Evolutionary conservation across 805 yeast genomes (phyloP).

Genomic region (Saccharomycopsis amapae): DNA sequence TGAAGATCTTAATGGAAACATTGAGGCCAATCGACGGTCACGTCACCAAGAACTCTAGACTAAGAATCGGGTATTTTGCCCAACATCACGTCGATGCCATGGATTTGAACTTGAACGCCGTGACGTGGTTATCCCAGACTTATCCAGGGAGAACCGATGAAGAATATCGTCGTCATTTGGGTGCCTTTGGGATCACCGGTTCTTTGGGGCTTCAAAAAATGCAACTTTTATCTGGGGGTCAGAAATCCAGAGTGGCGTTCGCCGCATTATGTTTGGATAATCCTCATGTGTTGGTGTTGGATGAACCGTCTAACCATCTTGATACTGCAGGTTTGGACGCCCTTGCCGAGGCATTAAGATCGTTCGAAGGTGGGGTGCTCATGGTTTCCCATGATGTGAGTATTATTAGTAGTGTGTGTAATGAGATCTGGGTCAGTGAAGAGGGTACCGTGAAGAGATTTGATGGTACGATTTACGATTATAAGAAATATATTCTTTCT

Average conservation of each 20-base stretch:
- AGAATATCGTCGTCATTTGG: constrained; percentile 93
- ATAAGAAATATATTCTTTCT: constrained; percentile 78
- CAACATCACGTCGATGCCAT: constrained; percentile 98
- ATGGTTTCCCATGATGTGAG: constrained; percentile 98
- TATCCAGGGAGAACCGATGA: constrained; percentile 94
- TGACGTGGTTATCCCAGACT: constrained; percentile 84
- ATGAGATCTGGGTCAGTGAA: constrained; percentile 95
- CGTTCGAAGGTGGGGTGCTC: constrained; percentile 89
- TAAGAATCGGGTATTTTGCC: constrained; percentile 94
- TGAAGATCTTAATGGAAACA: constrained; percentile 78
- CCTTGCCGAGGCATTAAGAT: constrained; percentile 76
- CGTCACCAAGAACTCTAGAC: constrained; percentile 72
- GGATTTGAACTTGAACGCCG: constrained; percentile 82
- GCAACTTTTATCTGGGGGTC: constrained; percentile 92
- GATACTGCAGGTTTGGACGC: constrained; percentile 98
- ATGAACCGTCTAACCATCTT: constrained; percentile 97
- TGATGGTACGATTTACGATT: constrained; percentile 77
- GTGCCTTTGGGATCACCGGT: constrained; percentile 96
- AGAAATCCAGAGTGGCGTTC: constrained; percentile 95
- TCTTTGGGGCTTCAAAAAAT: constrained; percentile 87
- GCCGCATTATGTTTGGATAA: constrained; percentile 86
- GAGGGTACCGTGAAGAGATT: constrained; percentile 71
- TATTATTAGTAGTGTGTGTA: constrained; percentile 81
- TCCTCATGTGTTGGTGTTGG: constrained; percentile 88
- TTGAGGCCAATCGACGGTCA: constrained; percentile 70